Evolutionary conservation across 148 eudicot species (phyloP).

Genomic region (Rheum nobile): DNA sequence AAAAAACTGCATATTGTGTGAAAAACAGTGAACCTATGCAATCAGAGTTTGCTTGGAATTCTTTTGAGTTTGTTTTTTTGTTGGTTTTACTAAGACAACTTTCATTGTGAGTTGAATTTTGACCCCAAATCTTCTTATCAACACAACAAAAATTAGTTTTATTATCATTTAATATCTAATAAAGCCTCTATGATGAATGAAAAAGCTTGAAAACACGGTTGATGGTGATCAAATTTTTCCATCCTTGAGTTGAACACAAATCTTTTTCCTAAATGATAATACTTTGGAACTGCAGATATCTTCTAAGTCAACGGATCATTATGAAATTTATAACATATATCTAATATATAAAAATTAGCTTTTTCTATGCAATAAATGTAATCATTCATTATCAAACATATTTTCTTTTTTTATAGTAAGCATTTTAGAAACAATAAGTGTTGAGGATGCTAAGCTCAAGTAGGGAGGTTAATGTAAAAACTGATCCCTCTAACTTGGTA

Average conservation of each 20-base stretch:
- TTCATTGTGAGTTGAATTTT: neutral
- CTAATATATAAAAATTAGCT: neutral
- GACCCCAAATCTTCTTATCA: neutral
- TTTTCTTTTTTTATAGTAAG: no score
- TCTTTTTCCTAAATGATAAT: neutral
- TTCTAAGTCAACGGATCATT: neutral
- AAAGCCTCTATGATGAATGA: neutral
- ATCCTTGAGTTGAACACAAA: neutral
- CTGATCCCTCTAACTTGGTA: no score
- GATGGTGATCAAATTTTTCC: neutral
- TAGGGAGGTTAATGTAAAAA: no score
- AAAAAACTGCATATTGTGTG: no score
- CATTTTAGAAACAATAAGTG: no score
- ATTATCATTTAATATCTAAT: neutral
- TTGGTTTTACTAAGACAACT: neutral
- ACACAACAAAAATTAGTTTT: neutral
- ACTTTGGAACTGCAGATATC: neutral
- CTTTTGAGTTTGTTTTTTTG: neutral
- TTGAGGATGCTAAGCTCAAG: no score
- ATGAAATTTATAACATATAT: no score
- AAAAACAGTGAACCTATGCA: neutral
- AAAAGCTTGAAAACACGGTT: neutral
- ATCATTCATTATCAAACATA: no score
- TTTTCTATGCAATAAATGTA: no score
- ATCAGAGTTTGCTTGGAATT: neutral